Evolutionary conservation across 2,329 filamentous ascomycete species (phyloP).

Genomic region (Pseudogymnoascus sp.): DNA sequence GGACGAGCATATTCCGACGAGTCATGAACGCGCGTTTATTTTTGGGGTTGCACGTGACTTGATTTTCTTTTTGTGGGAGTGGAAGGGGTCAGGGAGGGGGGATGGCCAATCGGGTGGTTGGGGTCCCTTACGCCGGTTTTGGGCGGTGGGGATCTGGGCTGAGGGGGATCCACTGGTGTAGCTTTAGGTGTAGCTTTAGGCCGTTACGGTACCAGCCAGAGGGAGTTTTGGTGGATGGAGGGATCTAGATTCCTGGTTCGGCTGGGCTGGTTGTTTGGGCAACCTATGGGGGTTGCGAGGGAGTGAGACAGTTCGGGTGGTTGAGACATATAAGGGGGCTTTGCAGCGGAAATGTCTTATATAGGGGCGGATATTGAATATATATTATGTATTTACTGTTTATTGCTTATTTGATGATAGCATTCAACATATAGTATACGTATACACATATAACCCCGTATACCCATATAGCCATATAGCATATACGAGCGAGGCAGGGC

Average conservation of each 20-base stretch:
- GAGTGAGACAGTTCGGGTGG: background rate
- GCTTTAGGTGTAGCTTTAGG: background rate
- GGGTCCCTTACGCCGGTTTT: slow-evolving; percentile 1
- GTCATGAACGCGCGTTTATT: background rate
- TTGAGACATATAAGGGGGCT: slow-evolving; percentile 2
- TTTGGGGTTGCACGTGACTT: background rate
- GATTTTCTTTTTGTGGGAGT: background rate
- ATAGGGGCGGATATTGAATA: background rate
- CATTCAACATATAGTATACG: background rate
- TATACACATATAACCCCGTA: background rate
- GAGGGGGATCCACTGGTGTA: background rate
- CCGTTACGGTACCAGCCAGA: background rate
- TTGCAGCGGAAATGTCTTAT: background rate
- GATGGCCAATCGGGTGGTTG: background rate
- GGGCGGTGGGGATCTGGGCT: background rate
- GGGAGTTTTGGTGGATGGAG: background rate
- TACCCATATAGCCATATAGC: background rate
- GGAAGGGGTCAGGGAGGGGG: background rate
- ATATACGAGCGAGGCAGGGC: background rate
- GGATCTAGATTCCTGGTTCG: background rate
- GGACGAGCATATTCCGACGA: background rate
- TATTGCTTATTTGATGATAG: background rate
- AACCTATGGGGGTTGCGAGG: background rate
- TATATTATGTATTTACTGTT: background rate
- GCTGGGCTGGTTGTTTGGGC: background rate